Conservation (phyloP, 768 basidiomycete species). For the Trametes punicea region DNA sequence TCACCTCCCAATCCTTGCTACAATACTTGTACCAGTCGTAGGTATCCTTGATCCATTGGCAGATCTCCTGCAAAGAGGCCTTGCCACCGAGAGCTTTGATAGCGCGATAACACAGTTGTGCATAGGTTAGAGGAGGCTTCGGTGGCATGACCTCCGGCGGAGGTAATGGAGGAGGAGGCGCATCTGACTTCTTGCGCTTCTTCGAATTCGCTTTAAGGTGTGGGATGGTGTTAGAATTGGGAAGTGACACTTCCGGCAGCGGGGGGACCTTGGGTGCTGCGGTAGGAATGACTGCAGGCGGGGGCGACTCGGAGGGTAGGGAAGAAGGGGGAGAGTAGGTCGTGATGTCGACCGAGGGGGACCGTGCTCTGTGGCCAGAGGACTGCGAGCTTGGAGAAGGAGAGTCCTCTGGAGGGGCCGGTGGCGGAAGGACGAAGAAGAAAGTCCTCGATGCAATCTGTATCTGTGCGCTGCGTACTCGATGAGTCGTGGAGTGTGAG, state of each 20-base stretch:
- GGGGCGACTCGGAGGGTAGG: slow-evolving; percentile 71
- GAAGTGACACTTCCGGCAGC: slow-evolving; percentile 50
- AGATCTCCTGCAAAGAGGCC: slow-evolving; percentile 89
- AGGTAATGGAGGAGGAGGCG: slow-evolving; percentile 36
- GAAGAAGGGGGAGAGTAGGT: slow-evolving; percentile 57
- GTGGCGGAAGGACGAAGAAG: slow-evolving; percentile 93
- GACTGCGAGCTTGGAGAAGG: slow-evolving; percentile 77
- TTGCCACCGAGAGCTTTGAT: slow-evolving; percentile 79
- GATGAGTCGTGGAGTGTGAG: slow-evolving; percentile 2
- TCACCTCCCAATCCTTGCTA: slow-evolving; percentile 90
- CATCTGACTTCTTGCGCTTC: slow-evolving; percentile 69
- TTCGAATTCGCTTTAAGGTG: slow-evolving; percentile 43
- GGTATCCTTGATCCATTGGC: slow-evolving; percentile 84
- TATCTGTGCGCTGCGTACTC: slow-evolving; percentile 72
- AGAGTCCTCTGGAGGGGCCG: slow-evolving; percentile 74
- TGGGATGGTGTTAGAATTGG: slow-evolving; percentile 52
- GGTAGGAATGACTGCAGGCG: slow-evolving; percentile 45
- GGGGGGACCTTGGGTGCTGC: slow-evolving; percentile 46
- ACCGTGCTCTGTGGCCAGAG: slow-evolving; percentile 60
- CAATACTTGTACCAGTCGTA: slow-evolving; percentile 90
- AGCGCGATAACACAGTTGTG: slow-evolving; percentile 86
- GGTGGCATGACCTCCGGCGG: slow-evolving; percentile 78
- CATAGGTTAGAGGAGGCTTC: slow-evolving; percentile 88
- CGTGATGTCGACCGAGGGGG: slow-evolving; percentile 78
- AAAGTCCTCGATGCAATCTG: slow-evolving; percentile 98